These are phyloP conservation scores for Tympanopsis confertula DNA, from an alignment of 2,329 filamentous ascomycete genomes.

Conservation along the genomic window DNA sequence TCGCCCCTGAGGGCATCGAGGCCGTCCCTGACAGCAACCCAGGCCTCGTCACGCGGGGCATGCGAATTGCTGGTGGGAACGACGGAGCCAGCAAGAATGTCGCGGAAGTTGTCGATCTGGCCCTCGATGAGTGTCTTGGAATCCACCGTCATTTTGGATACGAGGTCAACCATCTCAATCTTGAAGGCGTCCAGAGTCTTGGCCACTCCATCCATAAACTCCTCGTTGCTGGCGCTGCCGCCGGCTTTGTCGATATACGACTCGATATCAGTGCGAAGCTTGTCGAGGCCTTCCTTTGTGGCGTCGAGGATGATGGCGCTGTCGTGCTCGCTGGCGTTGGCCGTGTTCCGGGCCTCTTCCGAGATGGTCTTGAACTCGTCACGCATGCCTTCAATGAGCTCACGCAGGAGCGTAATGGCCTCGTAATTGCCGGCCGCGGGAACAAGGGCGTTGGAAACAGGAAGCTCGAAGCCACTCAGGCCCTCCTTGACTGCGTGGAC, in stretches of 20 bases:
- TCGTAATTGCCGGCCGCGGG: constrained; percentile 29
- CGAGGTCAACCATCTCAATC: constrained; percentile 55
- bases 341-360: constrained; percentile 63
- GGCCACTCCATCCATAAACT: constrained; percentile 61
- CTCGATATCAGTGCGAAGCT: constrained; percentile 69
- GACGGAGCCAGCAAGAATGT: constrained; percentile 61
- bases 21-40: constrained; percentile 60
- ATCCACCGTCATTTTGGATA: constrained; percentile 31
- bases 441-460: constrained; percentile 26
- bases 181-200: constrained; percentile 55
- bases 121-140: constrained; percentile 63
- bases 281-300: constrained; percentile 76
- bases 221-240: constrained; percentile 59
- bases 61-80: constrained; percentile 42
- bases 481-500: constrained; percentile 52
- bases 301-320: constrained; percentile 83
- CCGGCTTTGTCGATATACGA: constrained; percentile 64
- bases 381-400: constrained; percentile 51
- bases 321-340: constrained; percentile 66
- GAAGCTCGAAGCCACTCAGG: constrained; percentile 36
- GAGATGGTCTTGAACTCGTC: constrained; percentile 48
- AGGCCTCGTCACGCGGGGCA: constrained; percentile 46
- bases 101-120: constrained; percentile 72
- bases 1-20: constrained; percentile 67
- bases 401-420: constrained; percentile 43